Evolutionary conservation across 2,329 filamentous ascomycete genomes (phyloP).

Genomic region (Fusarium sp.): DNA sequence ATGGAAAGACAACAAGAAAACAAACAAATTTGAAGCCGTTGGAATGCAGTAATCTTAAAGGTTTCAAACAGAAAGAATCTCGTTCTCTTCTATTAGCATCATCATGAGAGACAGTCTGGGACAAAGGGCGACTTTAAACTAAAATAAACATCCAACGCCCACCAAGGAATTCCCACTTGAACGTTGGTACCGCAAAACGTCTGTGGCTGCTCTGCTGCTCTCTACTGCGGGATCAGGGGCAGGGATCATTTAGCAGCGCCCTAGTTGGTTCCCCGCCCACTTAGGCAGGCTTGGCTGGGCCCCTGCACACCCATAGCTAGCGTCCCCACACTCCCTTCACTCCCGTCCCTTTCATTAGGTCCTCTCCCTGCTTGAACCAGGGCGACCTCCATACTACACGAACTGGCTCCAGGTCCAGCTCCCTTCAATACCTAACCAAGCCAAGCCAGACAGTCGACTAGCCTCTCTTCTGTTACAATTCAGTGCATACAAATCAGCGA

Average conservation of each 20-base stretch:
- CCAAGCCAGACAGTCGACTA: not conserved
- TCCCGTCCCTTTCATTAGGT: too few species aligned
- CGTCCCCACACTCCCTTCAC: too few species aligned
- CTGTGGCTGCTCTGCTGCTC: constrained; percentile 30
- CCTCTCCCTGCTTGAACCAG: constrained; percentile 13
- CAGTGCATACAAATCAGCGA: not conserved
- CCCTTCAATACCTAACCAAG: constrained; percentile 22
- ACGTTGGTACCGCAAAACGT: constrained; percentile 41
- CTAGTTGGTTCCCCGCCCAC: constrained; percentile 21
- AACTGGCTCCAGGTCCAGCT: not conserved
- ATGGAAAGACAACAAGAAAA: constrained; percentile 9
- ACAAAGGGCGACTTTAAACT: constrained; percentile 45
- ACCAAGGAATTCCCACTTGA: constrained; percentile 41
- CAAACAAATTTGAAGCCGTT: not conserved
- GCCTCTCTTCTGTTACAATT: not conserved
- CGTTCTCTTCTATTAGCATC: constrained; percentile 13
- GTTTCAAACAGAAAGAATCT: constrained; percentile 8
- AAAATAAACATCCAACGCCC: constrained; percentile 7
- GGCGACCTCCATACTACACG: not conserved
- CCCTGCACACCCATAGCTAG: too few species aligned
- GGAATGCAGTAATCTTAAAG: constrained; percentile 20
- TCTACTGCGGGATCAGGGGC: constrained; percentile 42
- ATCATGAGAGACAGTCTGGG: constrained; percentile 30
- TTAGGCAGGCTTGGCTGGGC: constrained; percentile 6
- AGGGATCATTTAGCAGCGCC: constrained; percentile 17